Conservation (phyloP, 1,284 basidiomycete genomes). For the Mycena sp. region DNA sequence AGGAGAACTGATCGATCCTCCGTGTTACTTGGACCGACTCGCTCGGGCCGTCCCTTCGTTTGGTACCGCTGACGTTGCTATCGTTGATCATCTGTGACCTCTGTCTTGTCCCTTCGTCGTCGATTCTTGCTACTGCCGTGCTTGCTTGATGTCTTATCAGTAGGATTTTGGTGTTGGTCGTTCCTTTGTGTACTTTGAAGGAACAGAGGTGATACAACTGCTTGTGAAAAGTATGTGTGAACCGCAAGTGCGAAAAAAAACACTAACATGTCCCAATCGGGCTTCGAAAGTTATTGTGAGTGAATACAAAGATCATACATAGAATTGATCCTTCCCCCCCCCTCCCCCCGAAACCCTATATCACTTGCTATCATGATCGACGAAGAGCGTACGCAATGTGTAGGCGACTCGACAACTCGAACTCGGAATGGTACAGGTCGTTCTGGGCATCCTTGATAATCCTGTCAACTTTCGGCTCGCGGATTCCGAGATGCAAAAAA, state of each 20-base stretch:
- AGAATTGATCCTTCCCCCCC: too few species aligned
- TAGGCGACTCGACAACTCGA: slow-evolving; percentile 58
- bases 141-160: slow-evolving; percentile 37
- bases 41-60: slow-evolving; percentile 24
- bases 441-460: slow-evolving; percentile 68
- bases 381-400: slow-evolving; percentile 63
- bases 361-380: too few species aligned
- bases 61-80: slow-evolving; percentile 21
- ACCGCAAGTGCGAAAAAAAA: not conserved
- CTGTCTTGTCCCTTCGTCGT: slow-evolving; percentile 23
- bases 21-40: slow-evolving; percentile 18
- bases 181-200: slow-evolving; percentile 68
- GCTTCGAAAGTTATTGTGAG: too few species aligned
- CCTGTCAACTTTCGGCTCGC: slow-evolving; percentile 59
- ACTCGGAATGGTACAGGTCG: slow-evolving; percentile 70
- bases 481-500: slow-evolving; percentile 60
- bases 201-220: slow-evolving; percentile 63
- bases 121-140: slow-evolving; percentile 7
- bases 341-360: too few species aligned
- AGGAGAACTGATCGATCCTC: slow-evolving; percentile 44
- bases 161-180: slow-evolving; percentile 62
- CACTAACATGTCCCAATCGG: too few species aligned
- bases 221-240: slow-evolving; percentile 20
- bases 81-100: slow-evolving; percentile 49
- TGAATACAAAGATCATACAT: too few species aligned